Conservation (phyloP, 2,329 filamentous ascomycete species). For the Sclerotinia spermophila region DNA sequence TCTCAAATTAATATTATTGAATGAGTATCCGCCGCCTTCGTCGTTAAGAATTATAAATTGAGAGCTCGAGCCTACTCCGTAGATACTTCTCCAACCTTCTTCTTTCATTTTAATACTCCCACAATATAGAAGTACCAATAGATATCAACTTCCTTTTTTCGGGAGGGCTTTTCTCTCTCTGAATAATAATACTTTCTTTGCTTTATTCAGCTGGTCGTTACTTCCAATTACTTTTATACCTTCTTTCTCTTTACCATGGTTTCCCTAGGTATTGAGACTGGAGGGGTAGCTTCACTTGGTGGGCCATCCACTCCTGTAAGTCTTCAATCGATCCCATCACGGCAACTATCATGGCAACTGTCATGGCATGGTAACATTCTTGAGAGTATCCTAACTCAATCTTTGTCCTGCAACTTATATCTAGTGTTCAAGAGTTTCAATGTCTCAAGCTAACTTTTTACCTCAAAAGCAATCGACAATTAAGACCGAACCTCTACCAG, state of each 20-base stretch:
- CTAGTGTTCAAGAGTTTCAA: fast-evolving
- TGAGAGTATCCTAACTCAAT: neutral
- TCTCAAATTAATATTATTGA: neutral
- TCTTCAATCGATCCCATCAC: neutral
- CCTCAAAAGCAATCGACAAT: neutral
- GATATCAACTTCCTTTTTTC: neutral
- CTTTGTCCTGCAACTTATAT: neutral
- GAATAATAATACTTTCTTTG: neutral
- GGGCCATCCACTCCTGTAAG: neutral
- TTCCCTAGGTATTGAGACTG: neutral
- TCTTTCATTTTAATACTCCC: neutral
- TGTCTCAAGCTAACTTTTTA: neutral
- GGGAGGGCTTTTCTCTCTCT: neutral
- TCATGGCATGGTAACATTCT: neutral
- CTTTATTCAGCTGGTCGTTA: neutral
- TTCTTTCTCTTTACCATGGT: neutral
- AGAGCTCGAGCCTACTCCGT: neutral
- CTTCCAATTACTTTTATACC: neutral
- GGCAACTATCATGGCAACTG: neutral
- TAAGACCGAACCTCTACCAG: neutral
- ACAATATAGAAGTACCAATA: neutral
- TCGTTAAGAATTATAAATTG: neutral
- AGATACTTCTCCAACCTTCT: neutral
- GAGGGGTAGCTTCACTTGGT: neutral
- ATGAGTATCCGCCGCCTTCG: neutral